Evolutionary conservation across 202 grass and related monocot species (phyloP).

Genomic region (Dendrocalamus latiflorus): DNA sequence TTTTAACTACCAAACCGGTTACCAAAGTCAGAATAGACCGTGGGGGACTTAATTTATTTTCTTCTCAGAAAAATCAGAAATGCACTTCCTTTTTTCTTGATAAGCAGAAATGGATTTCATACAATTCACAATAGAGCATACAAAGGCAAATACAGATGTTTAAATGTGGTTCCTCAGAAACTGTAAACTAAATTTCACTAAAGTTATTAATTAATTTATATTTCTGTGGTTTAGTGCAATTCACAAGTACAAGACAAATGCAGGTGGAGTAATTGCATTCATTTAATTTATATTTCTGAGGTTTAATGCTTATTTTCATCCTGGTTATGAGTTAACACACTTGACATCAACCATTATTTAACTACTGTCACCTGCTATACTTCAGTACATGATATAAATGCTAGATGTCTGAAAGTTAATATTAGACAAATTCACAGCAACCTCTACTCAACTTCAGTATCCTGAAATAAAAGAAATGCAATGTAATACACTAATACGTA

Average conservation of each 20-base stretch:
- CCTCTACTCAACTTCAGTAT: background rate
- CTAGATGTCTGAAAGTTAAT: background rate
- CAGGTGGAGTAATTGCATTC: background rate
- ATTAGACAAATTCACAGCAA: background rate
- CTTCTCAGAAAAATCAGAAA: background rate
- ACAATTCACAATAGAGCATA: background rate
- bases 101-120: background rate
- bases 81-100: too few species aligned
- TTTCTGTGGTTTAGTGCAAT: too few species aligned
- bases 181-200: background rate
- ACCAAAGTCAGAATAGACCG: too few species aligned
- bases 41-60: too few species aligned
- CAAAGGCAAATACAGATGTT: background rate
- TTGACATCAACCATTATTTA: conserved; percentile 2
- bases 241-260: too few species aligned
- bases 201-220: background rate
- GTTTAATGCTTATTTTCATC: background rate
- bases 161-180: background rate
- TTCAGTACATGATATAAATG: background rate
- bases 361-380: background rate
- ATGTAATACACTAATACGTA: background rate
- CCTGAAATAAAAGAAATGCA: background rate
- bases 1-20: too few species aligned
- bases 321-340: background rate
- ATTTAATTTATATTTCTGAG: background rate